Percentiles rank a stretch among this genome's conserved stretches.
phyloP scores from a whole-genome alignment of 305 asterid species.

The Ilex paraguariensis region DNA sequence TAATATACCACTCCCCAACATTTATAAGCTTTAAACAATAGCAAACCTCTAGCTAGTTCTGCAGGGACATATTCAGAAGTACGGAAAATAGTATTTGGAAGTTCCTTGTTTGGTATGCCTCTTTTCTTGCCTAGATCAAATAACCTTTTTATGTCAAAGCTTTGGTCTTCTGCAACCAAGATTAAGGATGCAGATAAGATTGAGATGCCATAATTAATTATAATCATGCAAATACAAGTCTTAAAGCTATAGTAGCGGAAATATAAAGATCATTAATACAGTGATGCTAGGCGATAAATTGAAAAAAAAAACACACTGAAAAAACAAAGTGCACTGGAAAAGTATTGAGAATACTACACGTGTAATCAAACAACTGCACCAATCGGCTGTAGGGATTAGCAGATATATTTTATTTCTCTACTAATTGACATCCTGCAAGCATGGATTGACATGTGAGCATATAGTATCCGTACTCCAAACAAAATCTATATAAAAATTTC shows the following conservation, averaged over 20 bases:
- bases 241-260: not conserved
- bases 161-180: conserved; percentile 37
- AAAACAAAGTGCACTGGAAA: no score
- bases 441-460: no score
- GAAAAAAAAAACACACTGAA: no score
- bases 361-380: no score
- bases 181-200: conserved; percentile 9
- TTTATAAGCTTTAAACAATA: conserved; percentile 3
- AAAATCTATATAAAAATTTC: no score
- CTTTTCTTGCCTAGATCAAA: conserved; percentile 32
- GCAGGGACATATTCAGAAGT: conserved; percentile 51
- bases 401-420: no score
- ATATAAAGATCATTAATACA: no score
- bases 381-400: no score
- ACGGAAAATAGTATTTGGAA: conserved; percentile 43
- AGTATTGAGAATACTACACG: no score
- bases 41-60: conserved; percentile 60
- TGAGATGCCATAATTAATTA: not conserved
- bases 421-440: no score
- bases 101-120: conserved; percentile 29
- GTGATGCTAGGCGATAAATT: no score
- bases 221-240: not conserved
- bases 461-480: no score
- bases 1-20: not conserved
- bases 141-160: conserved; percentile 53